These are phyloP conservation scores for Colletotrichum orchidophilum DNA, from an alignment of 2,329 filamentous ascomycete genomes.

Conservation along the genomic window DNA sequence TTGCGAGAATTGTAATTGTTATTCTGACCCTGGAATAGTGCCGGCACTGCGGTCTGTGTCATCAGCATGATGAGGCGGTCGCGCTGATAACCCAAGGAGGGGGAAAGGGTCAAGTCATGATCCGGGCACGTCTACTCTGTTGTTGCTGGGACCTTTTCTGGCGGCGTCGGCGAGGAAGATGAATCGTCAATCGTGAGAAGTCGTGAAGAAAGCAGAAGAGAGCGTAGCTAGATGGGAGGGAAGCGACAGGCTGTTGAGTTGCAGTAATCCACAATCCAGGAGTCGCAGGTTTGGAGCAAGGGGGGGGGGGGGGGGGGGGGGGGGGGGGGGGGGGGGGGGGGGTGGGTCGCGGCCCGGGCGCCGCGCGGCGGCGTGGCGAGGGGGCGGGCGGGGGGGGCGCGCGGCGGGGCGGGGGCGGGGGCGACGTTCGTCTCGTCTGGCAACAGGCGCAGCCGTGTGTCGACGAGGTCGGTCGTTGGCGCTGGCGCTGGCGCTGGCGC, in stretches of 20 bases:
- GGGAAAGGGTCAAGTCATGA: conserved; percentile 33
- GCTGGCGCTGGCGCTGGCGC: neutral
- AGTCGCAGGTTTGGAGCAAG: conserved; percentile 32
- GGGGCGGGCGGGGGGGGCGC: too few relatives aligned
- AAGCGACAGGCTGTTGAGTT: conserved; percentile 25
- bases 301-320: too few relatives aligned
- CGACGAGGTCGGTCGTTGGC: neutral
- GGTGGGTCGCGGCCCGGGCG: too few relatives aligned
- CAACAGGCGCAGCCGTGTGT: conserved; percentile 14
- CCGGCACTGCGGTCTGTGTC: conserved; percentile 58
- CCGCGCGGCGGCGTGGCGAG: too few relatives aligned
- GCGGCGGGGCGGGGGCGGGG: too few relatives aligned
- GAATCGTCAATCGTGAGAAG: conserved; percentile 13
- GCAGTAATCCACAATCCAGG: conserved; percentile 31
- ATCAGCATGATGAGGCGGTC: conserved; percentile 60
- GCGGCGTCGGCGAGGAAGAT: neutral
- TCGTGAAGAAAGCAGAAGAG: neutral
- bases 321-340: too few relatives aligned
- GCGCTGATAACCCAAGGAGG: conserved; percentile 31
- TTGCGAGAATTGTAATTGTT: conserved; percentile 47
- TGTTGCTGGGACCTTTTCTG: conserved; percentile 3
- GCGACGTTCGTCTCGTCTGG: conserved; percentile 23
- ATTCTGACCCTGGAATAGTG: conserved; percentile 55
- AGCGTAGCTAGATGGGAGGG: conserved; percentile 6
- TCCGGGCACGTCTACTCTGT: conserved; percentile 23